Evolutionary conservation across 805 yeast species (phyloP).

Genomic region (Schwanniomyces occidentalis): DNA sequence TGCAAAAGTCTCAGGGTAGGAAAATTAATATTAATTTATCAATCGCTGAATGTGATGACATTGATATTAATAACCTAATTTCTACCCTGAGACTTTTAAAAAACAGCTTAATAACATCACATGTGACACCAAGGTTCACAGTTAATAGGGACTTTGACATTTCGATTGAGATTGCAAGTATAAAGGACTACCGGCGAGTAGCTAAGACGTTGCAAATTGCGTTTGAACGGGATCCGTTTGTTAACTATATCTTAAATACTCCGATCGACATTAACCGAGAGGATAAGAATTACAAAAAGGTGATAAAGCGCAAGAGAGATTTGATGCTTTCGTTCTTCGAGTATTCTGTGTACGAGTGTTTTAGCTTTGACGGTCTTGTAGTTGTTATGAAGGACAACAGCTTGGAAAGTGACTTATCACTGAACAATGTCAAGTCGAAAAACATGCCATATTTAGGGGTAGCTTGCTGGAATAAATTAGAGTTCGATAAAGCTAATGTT

Average conservation of each 20-base stretch:
- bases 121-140: neutral
- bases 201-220: conserved; percentile 55
- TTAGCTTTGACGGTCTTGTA: conserved; percentile 51
- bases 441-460: conserved; percentile 51
- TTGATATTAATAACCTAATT: neutral
- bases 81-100: conserved; percentile 7
- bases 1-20: conserved; percentile 36
- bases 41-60: conserved; percentile 4
- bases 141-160: conserved; percentile 12
- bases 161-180: conserved; percentile 17
- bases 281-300: conserved; percentile 12
- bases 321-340: conserved; percentile 54
- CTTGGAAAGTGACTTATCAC: conserved; percentile 34
- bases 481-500: conserved; percentile 18
- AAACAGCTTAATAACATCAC: neutral
- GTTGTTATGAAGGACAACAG: conserved; percentile 50
- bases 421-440: conserved; percentile 25
- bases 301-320: conserved; percentile 37
- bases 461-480: conserved; percentile 46
- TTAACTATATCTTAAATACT: conserved; percentile 48
- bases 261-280: conserved; percentile 21
- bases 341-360: conserved; percentile 51
- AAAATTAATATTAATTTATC: conserved; percentile 2
- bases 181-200: conserved; percentile 54
- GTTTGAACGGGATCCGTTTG: conserved; percentile 55